These are phyloP conservation scores for Castanospermum australe DNA, from an alignment of 306 rosid species.

Conservation along the genomic window DNA sequence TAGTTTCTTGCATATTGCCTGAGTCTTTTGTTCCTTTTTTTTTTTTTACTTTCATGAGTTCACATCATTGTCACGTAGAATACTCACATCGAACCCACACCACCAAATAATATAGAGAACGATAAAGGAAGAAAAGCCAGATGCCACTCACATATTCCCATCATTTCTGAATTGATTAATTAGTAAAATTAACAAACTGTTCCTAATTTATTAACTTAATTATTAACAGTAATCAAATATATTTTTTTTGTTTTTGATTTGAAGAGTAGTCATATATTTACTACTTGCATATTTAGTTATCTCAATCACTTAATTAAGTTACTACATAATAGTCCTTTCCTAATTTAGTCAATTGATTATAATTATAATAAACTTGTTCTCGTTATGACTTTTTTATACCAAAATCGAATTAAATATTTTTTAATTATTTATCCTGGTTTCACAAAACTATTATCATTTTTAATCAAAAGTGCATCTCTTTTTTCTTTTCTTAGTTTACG, in stretches of 20 bases:
- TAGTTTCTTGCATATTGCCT: not conserved
- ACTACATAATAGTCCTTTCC: not conserved
- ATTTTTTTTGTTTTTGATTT: no score
- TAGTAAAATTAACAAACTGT: not conserved
- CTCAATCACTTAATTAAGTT: not conserved
- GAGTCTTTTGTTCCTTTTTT: not conserved
- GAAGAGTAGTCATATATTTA: not conserved
- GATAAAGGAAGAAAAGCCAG: slow-evolving; percentile 21
- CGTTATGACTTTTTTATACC: no score
- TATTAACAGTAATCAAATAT: no score
- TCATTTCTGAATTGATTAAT: not conserved
- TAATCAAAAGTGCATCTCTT: not conserved
- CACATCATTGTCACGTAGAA: slow-evolving; percentile 1
- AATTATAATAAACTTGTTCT: not conserved
- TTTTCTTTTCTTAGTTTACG: not conserved
- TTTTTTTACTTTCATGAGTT: not conserved
- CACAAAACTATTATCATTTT: not conserved
- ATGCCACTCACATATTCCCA: slow-evolving; percentile 13
- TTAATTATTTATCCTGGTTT: not conserved
- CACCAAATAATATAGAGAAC: slow-evolving; percentile 15
- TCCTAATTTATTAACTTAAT: not conserved
- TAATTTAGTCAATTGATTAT: not conserved
- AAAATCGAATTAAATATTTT: not conserved
- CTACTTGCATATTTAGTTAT: not conserved
- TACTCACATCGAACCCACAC: slow-evolving; percentile 45